Evolutionary conservation across 208 protist genomes (phyloP).

Genomic region (Trypanosoma melophagium): DNA sequence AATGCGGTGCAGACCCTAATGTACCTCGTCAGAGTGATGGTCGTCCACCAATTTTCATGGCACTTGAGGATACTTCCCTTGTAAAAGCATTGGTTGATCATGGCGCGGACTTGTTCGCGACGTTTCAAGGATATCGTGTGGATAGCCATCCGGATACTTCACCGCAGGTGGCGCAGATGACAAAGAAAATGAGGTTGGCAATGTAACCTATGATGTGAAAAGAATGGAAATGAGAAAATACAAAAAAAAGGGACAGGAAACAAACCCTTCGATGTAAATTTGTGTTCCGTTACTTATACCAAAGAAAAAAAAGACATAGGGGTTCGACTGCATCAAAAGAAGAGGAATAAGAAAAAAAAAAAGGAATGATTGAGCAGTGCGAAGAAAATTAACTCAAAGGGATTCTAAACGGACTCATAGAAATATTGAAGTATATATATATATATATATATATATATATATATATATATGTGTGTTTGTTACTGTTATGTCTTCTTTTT

Average conservation of each 20-base stretch:
- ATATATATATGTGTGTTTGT: background rate
- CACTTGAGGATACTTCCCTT: constrained; percentile 68
- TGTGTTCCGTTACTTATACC: too few relatives aligned
- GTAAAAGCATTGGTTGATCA: constrained; percentile 64
- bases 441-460: constrained; percentile 13
- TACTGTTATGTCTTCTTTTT: constrained; percentile 9
- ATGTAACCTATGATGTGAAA: constrained; percentile 37
- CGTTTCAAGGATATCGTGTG: constrained; percentile 69
- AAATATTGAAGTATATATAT: background rate
- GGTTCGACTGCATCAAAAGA: too few relatives aligned
- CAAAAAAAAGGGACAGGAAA: background rate
- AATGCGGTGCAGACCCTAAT: constrained; percentile 77
- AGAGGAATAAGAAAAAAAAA: too few relatives aligned
- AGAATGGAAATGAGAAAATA: constrained; percentile 4
- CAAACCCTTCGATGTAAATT: background rate
- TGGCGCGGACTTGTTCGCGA: constrained; percentile 69
- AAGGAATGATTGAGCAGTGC: too few relatives aligned
- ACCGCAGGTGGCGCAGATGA: constrained; percentile 56
- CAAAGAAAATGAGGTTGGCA: constrained; percentile 29
- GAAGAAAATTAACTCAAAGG: too few relatives aligned
- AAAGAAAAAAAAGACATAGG: too few relatives aligned
- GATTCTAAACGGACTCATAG: too few relatives aligned
- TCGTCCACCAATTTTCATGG: constrained; percentile 85
- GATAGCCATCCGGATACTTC: constrained; percentile 80
- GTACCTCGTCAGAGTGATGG: constrained; percentile 58